Evolutionary conservation across 495 filamentous ascomycete genomes (phyloP), one percentile per base, ranked within the genome.

Genomic region (Immersiella caudata): DNA sequence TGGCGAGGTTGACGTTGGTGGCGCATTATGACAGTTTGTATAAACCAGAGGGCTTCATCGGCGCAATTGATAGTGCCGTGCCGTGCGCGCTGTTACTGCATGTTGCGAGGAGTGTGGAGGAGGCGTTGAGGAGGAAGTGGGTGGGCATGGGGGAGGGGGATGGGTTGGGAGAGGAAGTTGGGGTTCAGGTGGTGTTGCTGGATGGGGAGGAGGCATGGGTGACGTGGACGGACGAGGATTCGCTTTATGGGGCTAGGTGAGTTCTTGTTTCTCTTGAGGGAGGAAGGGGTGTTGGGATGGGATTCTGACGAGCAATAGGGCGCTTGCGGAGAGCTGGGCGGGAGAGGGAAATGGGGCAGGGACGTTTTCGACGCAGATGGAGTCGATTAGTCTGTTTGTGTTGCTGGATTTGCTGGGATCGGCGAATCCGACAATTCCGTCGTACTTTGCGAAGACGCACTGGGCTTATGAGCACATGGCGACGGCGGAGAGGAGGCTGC

Each of bases 151-250:
- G 85, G 66, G 29, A 35, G 54, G 18, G 84, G 82, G 79, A 95
- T 85, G 69, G 84, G 33, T 79, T 89, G 26, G 90, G 86, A 6
- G 76, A 82, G 70, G 87, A 91, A 62, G 88, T 86, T 72, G 95
- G 95, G 7, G 85, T 99, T 33, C 95, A 98, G 82, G 88, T 99
- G 50, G 69, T 99, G 26, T 86, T 98, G 60, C 76, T 99, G 24
- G 95, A 99, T 76, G 95, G 95, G 3, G 95, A 99, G 80, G 95
- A 99, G 78, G 93, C 95, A 1, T 98, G 97, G 76, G 73, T 85
- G 50, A 69, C 66, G 1, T 99, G 95, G 95, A 89, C 88, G 14
- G 84, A 82, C 55, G 85, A 79, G 0, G 95, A 99, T 78, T 94
- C 91, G 5, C 78, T 96, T 6, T 99, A 98, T 71, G 95, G 95